phyloP scores from a whole-genome alignment of 2,329 filamentous ascomycete genomes.

The Aplosporella prunicola region DNA sequence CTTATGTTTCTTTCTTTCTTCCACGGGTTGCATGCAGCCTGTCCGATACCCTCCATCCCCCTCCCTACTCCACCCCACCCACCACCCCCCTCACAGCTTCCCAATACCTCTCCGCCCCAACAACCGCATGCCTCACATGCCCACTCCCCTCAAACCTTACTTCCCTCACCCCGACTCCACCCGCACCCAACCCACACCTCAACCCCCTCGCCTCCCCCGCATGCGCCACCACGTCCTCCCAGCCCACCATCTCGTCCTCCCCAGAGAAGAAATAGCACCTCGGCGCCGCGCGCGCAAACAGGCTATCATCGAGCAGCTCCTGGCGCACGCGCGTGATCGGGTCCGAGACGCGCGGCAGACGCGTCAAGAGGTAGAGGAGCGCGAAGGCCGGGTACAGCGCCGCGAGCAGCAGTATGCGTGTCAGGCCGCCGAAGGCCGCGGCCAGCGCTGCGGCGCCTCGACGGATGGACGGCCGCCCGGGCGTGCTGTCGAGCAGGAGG shows the following conservation, averaged over 20 bases:
- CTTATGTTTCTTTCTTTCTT: too few species aligned
- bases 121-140: conserved; percentile 55
- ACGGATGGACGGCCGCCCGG: not conserved
- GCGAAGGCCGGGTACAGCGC: not conserved
- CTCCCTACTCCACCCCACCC: not conserved
- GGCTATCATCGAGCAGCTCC: conserved; percentile 20
- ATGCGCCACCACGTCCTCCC: conserved; percentile 47
- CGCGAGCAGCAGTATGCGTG: not conserved
- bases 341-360: too few species aligned
- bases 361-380: not conserved
- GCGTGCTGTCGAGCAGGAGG: not conserved
- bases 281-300: conserved; percentile 27
- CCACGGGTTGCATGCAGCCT: too few species aligned
- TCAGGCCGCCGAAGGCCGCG: not conserved
- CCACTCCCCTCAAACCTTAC: conserved; percentile 49
- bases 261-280: conserved; percentile 51
- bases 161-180: conserved; percentile 42
- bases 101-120: conserved; percentile 52
- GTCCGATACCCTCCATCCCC: too few species aligned
- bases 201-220: conserved; percentile 39
- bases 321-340: conserved; percentile 18
- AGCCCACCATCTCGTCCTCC: conserved; percentile 47
- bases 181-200: too few species aligned
- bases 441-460: not conserved
- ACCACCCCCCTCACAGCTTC: conserved; percentile 21